Evolutionary conservation across 345 rosid genomes (phyloP).

Genomic region (Lepidium africanum): DNA sequence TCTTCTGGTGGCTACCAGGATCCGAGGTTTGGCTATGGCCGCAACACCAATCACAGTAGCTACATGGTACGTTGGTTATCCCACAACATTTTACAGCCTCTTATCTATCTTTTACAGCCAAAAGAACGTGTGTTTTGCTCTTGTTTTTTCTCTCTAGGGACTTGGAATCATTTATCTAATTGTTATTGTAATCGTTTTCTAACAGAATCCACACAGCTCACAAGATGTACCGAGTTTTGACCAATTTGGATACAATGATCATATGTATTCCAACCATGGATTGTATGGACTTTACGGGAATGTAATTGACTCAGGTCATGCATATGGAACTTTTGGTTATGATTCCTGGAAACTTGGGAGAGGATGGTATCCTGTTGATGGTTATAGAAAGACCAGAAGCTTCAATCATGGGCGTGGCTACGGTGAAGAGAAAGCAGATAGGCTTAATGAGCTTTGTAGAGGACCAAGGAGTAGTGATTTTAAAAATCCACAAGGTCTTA

Average conservation of each 20-base stretch:
- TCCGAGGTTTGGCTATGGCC: conserved; percentile 41
- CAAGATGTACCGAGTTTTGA: conserved; percentile 38
- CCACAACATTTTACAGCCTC: not conserved
- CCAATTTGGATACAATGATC: conserved; percentile 42
- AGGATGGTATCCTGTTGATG: conserved; percentile 56
- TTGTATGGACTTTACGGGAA: conserved; percentile 52
- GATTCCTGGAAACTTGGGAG: conserved; percentile 54
- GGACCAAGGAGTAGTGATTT: conserved; percentile 63
- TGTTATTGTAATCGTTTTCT: not conserved
- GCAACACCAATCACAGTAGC: conserved; percentile 27
- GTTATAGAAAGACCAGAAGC: conserved; percentile 43
- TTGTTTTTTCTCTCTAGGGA: not conserved
- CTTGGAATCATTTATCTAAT: not conserved
- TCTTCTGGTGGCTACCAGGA: conserved; percentile 32
- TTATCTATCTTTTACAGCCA: not conserved
- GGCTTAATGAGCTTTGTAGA: conserved; percentile 69
- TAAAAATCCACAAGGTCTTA: conserved; percentile 39
- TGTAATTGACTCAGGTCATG: conserved; percentile 37
- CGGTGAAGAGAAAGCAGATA: conserved; percentile 57
- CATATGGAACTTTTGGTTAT: conserved; percentile 46
- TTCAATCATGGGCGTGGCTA: conserved; percentile 33
- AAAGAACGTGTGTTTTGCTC: not conserved
- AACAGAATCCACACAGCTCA: conserved; percentile 43
- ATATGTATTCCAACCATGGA: conserved; percentile 42
- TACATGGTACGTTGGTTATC: conserved; percentile 35